Evolutionary conservation across 2,329 filamentous ascomycete species (phyloP).

Genomic region (Colletotrichum navitas): DNA sequence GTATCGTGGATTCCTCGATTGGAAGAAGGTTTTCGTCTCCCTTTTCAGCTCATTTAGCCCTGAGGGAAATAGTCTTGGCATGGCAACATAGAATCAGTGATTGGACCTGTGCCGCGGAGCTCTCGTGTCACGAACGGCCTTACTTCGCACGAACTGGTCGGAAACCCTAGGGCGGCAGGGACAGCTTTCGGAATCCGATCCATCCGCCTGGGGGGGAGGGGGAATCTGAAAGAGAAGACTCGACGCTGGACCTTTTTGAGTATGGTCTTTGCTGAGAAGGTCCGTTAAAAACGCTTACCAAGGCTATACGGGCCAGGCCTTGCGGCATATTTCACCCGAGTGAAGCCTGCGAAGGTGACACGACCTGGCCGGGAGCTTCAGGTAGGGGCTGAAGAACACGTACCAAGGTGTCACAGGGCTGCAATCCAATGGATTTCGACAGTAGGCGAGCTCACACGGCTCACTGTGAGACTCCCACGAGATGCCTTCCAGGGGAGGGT

Average conservation of each 20-base stretch:
- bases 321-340: neutral
- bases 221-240: neutral
- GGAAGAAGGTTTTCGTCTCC: neutral
- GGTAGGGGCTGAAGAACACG: constrained; percentile 27
- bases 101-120: constrained; percentile 20
- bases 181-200: constrained; percentile 1
- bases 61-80: neutral
- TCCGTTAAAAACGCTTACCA: constrained; percentile 23
- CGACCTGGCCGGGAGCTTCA: constrained; percentile 12
- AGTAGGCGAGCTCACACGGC: constrained; percentile 40
- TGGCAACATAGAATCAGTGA: neutral
- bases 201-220: constrained; percentile 8
- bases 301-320: constrained; percentile 26
- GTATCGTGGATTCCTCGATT: neutral
- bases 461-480: constrained; percentile 28
- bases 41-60: neutral
- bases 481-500: neutral
- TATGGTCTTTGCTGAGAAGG: constrained; percentile 5
- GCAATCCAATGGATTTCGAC: constrained; percentile 36
- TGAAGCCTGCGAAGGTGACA: constrained; percentile 16
- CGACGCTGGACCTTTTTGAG: neutral
- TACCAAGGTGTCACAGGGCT: constrained; percentile 25
- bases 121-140: constrained; percentile 36
- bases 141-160: constrained; percentile 39
- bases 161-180: constrained; percentile 12